Base-by-base conservation (phyloP, 371 early-diverging fungal genomes). In the Funneliformis caledonium region DNA sequence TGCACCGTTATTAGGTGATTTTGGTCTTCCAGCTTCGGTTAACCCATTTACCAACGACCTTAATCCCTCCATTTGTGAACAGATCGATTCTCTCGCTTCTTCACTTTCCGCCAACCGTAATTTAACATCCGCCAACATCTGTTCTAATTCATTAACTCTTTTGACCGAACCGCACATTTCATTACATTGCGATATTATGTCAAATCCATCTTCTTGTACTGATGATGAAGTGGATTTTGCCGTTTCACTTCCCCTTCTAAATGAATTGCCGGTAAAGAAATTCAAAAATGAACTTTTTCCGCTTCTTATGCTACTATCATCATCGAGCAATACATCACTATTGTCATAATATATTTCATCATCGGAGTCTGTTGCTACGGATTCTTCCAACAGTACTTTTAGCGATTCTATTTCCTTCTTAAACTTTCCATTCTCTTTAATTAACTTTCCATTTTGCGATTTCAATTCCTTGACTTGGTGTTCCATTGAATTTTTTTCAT, bases 81-180 rank as follows among this genome's bases (percentile, higher is more conserved):
- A 42, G n/a, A 76, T 60, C 22, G 9, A 12, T 43, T 76, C 76
- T 33, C 62, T 19, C 10, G 76, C n/a, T 62, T 62, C 64, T 76
- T 76, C 76, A 76, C 76, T 76, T 33, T 76, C 76, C 6, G 60
- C 62, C 47, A 76, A 64, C 9, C 43, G 22, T 22, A 76, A 64
- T 64, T 76, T 76, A 31, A 61, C 33, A 16, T 76, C 76, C 14
- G 33, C 26, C 9, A 76, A 22, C 19, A 33, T 33, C 14, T 61
- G 60, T 64, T 76, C 76, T 37, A 76, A 37, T 42, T 62, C 76
- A 0, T 76, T 43, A 3, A 64, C 31, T 62, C 43, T n/a, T 60
- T 64, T 76, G 33, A 43, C 62, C 8, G 42, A 11, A 43, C 37
- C 61, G 37, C 76, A 76, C 11, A 45, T 64, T 10, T 11, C 73